Base-by-base conservation (phyloP, 1,284 basidiomycete genomes). In the Sporisorium scitamineum region DNA sequence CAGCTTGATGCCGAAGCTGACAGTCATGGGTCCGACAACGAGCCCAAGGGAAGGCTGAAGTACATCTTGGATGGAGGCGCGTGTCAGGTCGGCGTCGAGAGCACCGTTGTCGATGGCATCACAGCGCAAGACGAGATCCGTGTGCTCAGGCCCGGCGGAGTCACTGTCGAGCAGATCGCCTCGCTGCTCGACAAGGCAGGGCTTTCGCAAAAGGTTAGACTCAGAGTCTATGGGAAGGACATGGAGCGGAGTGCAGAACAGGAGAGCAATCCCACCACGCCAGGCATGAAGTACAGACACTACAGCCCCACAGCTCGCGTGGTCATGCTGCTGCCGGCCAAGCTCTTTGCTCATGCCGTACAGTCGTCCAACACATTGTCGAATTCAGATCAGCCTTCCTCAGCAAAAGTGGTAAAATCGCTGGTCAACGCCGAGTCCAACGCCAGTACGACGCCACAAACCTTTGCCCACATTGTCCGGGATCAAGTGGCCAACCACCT, bases 211-310 rank as follows among this genome's bases (percentile, higher is more conserved):
- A 51, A 42, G 22, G 63, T 80, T 13, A 62, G 58, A n/a, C 39
- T 83, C 18, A 45, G 77, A 11, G 81, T 85, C 13, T 85, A 83
- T 51, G 84, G 84, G 6, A 80, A 79, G 70, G 79, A 84, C 39
- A 69, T 83, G 70, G 74, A 70, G 32, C 68, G 79, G 10, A 79
- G 76, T 42, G 52, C 44, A 1, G 59, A 69, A 29, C 61, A 74
- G 32, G 81, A 84, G 50, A 63, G 60, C 32, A 78, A 82, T 29
- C 96, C 96, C 2, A 95, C 94, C 1, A 99, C 97, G 0, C 97
- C 97, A 0, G 97, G 97, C n/a, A 97, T 98, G 95, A 99, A 99
- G 87, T 99, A 99, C 86, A 90, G 93, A 56, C 97, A 99, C 87
- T 99, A 99, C 85, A 93, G 95, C 27, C 96, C 96, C 1, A 88